Base-by-base conservation (phyloP, 345 rosid genomes). In the Moringa oleifera region DNA sequence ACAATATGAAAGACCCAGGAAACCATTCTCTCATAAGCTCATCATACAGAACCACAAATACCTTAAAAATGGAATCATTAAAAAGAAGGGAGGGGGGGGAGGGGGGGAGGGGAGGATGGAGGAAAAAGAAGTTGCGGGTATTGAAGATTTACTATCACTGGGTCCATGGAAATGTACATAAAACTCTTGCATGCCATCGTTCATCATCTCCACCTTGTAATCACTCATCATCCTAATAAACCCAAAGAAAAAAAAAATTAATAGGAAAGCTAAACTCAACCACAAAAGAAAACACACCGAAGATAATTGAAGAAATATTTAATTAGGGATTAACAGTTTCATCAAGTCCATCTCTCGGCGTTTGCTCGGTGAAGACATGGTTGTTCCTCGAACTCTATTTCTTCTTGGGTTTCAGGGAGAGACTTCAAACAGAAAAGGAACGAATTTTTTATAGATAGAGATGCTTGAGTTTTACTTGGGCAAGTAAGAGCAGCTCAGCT, bases 281-380 rank as follows among this genome's bases (percentile, higher is more conserved):
- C 63, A 57, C 22, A 13, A 21, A 18, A 58, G 60, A 59, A 19
- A 63, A 51, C 19, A 65, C 45, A 52, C 19, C 37, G 8, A 51
- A 58, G 15, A 51, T 36, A 64, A 47, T 36, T 5, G 21, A 55
- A 55, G 62, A 55, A 20, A 25, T n/a, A n/a, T n/a, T 36, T 10
- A 31, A 57, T 22, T 15, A 61, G 68, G 18, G 22, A 74, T 64
- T 62, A 11, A 87, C 90, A 87, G 64, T 77, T 84, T 87, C 94
- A 82, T 84, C 82, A 82, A 71, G 73, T 87, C 94, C 88, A 77
- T 84, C 75, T 84, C 88, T 56, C 94, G 65, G 71, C 93, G 88
- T 71, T 87, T 87, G 83, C 85, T 84, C 17, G 90, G 90, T 19
- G 85, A 84, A 59, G 94, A 82, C 90, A 87, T 84, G 75, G 11